Percentiles rank a stretch among this genome's conserved stretches.
Evolutionary conservation across 495 filamentous ascomycete species (phyloP).

Genomic region (Baudoinia panamericana): DNA sequence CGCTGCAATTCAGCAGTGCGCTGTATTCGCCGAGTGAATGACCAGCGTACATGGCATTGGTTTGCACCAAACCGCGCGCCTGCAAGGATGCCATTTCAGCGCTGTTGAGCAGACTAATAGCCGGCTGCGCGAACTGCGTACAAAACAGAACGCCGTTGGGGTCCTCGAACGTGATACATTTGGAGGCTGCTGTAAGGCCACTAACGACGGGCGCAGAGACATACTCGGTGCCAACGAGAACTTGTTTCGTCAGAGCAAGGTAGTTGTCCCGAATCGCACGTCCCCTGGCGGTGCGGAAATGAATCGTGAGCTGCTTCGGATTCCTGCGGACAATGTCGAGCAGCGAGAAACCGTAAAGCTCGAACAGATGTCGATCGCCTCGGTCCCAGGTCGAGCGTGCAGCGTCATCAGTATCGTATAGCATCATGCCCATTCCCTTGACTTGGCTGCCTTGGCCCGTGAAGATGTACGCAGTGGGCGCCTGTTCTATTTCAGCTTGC

Average conservation of each 20-base stretch:
- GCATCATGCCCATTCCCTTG: conserved; percentile 99
- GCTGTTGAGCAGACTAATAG: conserved; percentile 97
- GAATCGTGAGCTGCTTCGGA: conserved; percentile 94
- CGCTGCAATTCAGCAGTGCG: conserved; percentile 85
- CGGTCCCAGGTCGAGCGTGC: conserved; percentile 97
- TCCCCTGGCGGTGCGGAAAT: conserved; percentile 92
- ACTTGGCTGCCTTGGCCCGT: conserved; percentile 97
- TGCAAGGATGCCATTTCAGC: conserved; percentile 98
- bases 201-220: conserved; percentile 99
- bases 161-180: conserved; percentile 91
- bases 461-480: conserved; percentile 94
- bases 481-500: conserved; percentile 96
- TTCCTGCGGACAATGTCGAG: conserved; percentile 99
- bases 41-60: conserved; percentile 90
- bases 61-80: conserved; percentile 85
- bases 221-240: conserved; percentile 72
- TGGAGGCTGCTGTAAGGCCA: conserved; percentile 78
- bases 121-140: conserved; percentile 96
- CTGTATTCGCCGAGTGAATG: conserved; percentile 98
- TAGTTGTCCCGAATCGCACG: conserved; percentile 98
- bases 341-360: conserved; percentile 98
- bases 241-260: conserved; percentile 99
- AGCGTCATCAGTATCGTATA: conserved; percentile 82
- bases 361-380: conserved; percentile 93
- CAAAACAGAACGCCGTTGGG: conserved; percentile 91